Percentiles rank a stretch among this genome's conserved stretches.
Conservation (phyloP, 2,329 filamentous ascomycete species). For the Fusarium sambucinum region DNA sequence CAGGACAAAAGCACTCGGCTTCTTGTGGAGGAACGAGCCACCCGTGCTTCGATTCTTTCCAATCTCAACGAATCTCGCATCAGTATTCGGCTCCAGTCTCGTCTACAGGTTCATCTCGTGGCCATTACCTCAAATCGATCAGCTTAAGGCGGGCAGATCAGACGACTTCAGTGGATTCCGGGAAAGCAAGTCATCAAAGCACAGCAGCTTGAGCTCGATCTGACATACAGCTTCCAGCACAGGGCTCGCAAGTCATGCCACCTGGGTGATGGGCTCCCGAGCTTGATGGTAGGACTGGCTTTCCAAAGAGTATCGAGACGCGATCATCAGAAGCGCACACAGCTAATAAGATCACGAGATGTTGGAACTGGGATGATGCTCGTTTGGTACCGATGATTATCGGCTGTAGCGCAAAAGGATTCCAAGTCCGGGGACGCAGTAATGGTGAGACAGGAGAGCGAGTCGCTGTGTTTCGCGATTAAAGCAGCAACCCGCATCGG, state of each 20-base stretch:
- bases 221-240: slow-evolving; percentile 46
- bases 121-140: slow-evolving; percentile 33
- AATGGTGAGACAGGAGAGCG: slow-evolving; percentile 26
- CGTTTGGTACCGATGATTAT: slow-evolving; percentile 33
- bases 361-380: slow-evolving; percentile 18
- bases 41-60: slow-evolving; percentile 13
- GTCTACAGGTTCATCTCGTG: slow-evolving; percentile 35
- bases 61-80: slow-evolving; percentile 41
- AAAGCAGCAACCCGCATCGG: slow-evolving; percentile 38
- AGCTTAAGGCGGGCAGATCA: slow-evolving; percentile 36
- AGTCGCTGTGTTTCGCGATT: slow-evolving; percentile 21
- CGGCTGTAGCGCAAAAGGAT: slow-evolving; percentile 24
- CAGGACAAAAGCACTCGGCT: slow-evolving; percentile 29
- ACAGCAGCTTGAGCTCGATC: slow-evolving; percentile 30
- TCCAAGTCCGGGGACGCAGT: slow-evolving; percentile 28
- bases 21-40: slow-evolving; percentile 31
- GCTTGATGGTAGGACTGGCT: slow-evolving; percentile 7
- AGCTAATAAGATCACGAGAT: slow-evolving; percentile 29
- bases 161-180: slow-evolving; percentile 14
- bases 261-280: slow-evolving; percentile 13
- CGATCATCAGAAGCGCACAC: slow-evolving; percentile 28
- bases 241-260: slow-evolving; percentile 50
- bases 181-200: slow-evolving; percentile 32
- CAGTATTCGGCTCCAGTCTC: slow-evolving; percentile 26
- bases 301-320: slow-evolving; percentile 10